These are phyloP conservation scores for Trametes cingulata DNA, from an alignment of 768 basidiomycete species.

Conservation along the genomic window DNA sequence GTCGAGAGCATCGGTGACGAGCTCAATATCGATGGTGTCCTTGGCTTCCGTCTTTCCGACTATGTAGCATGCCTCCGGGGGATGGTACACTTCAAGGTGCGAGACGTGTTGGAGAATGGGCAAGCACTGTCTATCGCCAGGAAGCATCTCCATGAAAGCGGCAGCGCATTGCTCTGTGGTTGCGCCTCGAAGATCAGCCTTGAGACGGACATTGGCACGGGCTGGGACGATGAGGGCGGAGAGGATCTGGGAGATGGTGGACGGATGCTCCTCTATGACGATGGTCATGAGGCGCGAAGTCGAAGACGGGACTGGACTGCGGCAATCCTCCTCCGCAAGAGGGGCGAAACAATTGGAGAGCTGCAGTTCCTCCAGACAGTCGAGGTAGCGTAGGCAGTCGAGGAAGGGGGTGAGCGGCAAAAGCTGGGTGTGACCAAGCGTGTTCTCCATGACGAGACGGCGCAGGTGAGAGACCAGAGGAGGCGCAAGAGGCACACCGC, in stretches of 20 bases:
- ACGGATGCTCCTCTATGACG: neutral
- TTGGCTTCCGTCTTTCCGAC: neutral
- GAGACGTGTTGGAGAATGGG: neutral
- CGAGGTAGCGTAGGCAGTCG: constrained; percentile 1
- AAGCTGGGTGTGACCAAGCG: neutral
- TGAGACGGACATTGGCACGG: neutral
- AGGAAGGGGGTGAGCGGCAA: neutral
- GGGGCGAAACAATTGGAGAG: neutral
- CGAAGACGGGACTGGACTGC: neutral
- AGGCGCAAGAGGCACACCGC: neutral
- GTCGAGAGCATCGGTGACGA: neutral
- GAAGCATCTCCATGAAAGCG: neutral
- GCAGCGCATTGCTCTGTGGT: neutral
- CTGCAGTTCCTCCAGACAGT: constrained; percentile 3
- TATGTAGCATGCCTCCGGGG: constrained; percentile 2
- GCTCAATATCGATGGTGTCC: neutral
- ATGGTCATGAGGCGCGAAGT: neutral
- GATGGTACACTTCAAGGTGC: neutral
- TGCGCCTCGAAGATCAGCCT: neutral
- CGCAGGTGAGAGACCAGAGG: neutral
- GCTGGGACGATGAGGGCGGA: neutral
- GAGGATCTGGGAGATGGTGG: constrained; percentile 1
- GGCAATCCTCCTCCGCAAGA: neutral
- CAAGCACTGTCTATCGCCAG: neutral
- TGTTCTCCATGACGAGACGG: neutral